Base-by-base conservation (phyloP, 2,329 filamentous ascomycete genomes). In the Elsinoe perseae region DNA sequence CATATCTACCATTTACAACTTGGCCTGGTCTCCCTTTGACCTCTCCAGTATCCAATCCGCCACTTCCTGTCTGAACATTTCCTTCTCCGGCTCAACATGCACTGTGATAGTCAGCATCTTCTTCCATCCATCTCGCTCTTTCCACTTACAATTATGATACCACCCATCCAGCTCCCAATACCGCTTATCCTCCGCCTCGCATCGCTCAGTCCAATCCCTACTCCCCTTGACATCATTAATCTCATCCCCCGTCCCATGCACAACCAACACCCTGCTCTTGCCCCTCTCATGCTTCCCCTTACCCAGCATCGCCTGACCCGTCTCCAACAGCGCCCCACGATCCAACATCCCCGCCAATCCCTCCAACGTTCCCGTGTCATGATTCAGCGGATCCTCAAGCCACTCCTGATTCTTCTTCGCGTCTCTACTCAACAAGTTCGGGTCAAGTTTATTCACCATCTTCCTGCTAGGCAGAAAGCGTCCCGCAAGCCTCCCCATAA, bases 331-430 rank as follows among this genome's bases (percentile, higher is more conserved):
- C 4, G 72, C 72, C 1, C 85, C 85, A 23, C 91, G 80, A 68
- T 95, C 88, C 61, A 96, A 73, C 79, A 95, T 78, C 0, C 81
- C 84, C 0, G 86, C 80, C 30, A 95, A 69, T 0, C 87, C 87
- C 69, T 91, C 85, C n/a, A 95, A 76, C 5, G 91, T 95, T 32
- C 89, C 91, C 1, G 83, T 92, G 69, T 92, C 80, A 71, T 95
- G 90, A 69, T 84, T 83, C 54, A 95, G 75, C 50, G 76, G 66
- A 70, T 96, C 91, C 27, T 80, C 77, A 2, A 74, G 72, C 61
- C 87, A 79, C 23, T 75, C 77, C 64, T 80, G 74, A 54, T 80
- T 77, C 2, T 88, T 80, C 20, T 73, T 80, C 21, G 79, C 74
- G 69, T 92, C 86, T 21, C 89, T 81, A 32, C 79, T 83, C 56